Percentiles rank a stretch among this genome's conserved stretches.
phyloP scores from a whole-genome alignment of 306 rosid species.

The Sphenostylis stenocarpa region DNA sequence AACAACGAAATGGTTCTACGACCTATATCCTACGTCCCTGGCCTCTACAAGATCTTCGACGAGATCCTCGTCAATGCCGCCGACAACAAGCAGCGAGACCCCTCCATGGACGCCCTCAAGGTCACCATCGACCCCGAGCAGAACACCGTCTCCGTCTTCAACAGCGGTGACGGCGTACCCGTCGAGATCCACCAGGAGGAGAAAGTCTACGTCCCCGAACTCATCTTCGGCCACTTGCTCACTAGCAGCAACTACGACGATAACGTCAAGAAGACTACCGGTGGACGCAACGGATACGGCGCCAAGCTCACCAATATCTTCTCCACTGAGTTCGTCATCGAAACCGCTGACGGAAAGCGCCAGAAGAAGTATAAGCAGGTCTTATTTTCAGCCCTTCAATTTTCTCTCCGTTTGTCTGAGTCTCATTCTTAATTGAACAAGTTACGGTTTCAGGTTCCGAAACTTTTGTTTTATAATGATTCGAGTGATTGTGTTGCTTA shows the following conservation, averaged over 20 bases:
- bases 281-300: conserved; percentile 91
- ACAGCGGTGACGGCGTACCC: conserved; percentile 89
- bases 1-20: conserved; percentile 72
- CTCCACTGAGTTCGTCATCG: conserved; percentile 81
- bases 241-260: conserved; percentile 95
- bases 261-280: conserved; percentile 81
- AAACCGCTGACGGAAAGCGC: conserved; percentile 89
- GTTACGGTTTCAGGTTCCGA: no score
- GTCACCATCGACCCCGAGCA: conserved; percentile 63
- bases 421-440: neutral
- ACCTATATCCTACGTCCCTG: conserved; percentile 72
- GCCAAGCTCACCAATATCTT: conserved; percentile 95
- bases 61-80: conserved; percentile 96
- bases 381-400: neutral
- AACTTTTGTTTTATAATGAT: no score
- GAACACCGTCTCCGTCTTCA: conserved; percentile 58
- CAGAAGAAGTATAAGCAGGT: conserved; percentile 94
- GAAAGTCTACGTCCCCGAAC: conserved; percentile 87
- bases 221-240: conserved; percentile 85
- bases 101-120: conserved; percentile 66
- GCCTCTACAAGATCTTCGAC: conserved; percentile 92
- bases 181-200: conserved; percentile 94
- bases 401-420: neutral
- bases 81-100: conserved; percentile 92
- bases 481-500: neutral